Evolutionary conservation across 352 stramenopile species (phyloP), one percentile per base, ranked within the genome.

Genomic region (Hyaloperonospora brassicae): DNA sequence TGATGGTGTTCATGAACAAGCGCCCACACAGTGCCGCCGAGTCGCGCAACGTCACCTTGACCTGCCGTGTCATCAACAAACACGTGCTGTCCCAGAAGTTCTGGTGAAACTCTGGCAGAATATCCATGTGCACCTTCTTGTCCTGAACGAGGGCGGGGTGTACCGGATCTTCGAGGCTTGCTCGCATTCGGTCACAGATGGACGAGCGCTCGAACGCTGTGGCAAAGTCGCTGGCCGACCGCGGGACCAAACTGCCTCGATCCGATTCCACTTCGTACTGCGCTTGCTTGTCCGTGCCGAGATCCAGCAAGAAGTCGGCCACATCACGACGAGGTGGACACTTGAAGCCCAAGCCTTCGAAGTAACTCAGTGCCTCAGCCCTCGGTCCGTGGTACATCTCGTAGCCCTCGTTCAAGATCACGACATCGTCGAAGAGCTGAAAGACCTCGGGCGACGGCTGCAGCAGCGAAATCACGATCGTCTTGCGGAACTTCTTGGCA

Each of bases 291-390:
- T 59, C 56, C 1, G 67, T 81, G 0, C 64, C 70, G 9, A 85
- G 44, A 52, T 81, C 72, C 38, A 85, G 40, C 14, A 85, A 54
- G 23, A 72, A 81, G 45, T 85, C 72, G 2, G 74, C 74, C 5
- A 77, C 45, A 31, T 81, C 70, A 21, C 67, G 70, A 27, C 59
- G 40, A 0, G 60, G 56, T 21, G 62, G 75, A 17, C 52, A 27
- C 17, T 53, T 40, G 11, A 64, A 61, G 10, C 57, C 57, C 1
- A 64, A 41, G 24, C 6, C 31, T 38, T 60, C 57, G 21, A 65
- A 65, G 41, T 57, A 65, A 0, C 7, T 22, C 17, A 50, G 13
- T 0, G 25, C 50, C 14, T 57, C 25, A 2, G 46, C 41, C 9
- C 58, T 21, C 6, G 58, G 58, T 5, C 47, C 52, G 22, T 54